Evolutionary conservation across 345 rosid genomes (phyloP).

Genomic region (Physaria fendleri): DNA sequence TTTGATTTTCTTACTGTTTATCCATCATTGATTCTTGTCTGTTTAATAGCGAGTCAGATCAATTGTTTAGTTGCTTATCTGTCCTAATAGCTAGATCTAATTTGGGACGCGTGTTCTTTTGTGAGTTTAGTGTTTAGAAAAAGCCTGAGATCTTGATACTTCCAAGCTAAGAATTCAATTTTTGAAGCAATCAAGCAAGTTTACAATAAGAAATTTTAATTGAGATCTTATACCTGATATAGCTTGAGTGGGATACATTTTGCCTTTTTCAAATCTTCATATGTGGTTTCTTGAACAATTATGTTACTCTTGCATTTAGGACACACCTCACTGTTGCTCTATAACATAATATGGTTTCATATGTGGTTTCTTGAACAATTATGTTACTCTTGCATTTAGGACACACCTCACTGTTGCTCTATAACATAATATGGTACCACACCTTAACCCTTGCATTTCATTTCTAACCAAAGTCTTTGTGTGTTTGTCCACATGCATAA

Average conservation of each 20-base stretch:
- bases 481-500: neutral
- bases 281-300: neutral
- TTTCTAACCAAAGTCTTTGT: neutral
- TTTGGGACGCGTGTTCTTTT: neutral
- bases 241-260: neutral
- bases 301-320: neutral
- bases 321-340: too few relatives aligned
- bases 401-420: too few relatives aligned
- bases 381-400: neutral
- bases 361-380: neutral
- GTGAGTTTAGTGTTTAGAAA: neutral
- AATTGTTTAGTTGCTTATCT: neutral
- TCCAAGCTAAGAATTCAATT: neutral
- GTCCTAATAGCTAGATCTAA: neutral
- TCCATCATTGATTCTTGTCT: neutral
- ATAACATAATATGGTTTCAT: neutral
- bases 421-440: neutral
- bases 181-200: neutral
- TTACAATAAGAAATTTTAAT: neutral
- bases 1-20: neutral
- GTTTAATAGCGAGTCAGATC: neutral
- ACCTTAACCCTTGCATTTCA: neutral
- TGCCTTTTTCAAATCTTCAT: neutral
- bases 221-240: neutral
- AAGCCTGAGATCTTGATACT: neutral